phyloP scores from a whole-genome alignment of 306 rosid genomes.

The Rosa chinensis region DNA sequence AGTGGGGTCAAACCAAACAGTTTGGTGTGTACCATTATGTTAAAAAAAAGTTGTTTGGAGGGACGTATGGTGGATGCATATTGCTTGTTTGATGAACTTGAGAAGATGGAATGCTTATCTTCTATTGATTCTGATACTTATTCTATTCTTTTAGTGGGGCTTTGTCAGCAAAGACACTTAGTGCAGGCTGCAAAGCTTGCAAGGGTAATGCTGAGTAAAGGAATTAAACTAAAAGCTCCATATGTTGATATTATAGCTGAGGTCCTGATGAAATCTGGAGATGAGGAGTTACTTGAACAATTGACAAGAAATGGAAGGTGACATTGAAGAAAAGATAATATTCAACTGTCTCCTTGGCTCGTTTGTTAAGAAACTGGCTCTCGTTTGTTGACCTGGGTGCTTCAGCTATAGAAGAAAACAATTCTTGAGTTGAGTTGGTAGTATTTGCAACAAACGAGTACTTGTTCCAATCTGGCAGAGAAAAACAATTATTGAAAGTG shows the following conservation, averaged over 20 bases:
- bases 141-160: constrained; percentile 60
- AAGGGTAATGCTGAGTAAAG: constrained; percentile 61
- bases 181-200: constrained; percentile 61
- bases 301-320: constrained; percentile 28
- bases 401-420: background rate
- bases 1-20: constrained; percentile 53
- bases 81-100: constrained; percentile 60
- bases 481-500: background rate
- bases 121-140: constrained; percentile 65
- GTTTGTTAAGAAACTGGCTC: background rate
- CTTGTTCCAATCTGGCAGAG: background rate
- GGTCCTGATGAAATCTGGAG: constrained; percentile 49
- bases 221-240: constrained; percentile 45
- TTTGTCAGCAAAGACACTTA: constrained; percentile 46
- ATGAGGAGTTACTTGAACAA: constrained; percentile 45
- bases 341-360: background rate
- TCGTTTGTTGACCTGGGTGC: background rate
- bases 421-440: background rate
- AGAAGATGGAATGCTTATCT: constrained; percentile 42
- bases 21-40: constrained; percentile 59
- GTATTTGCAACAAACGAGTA: background rate
- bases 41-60: constrained; percentile 55
- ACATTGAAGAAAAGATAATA: background rate
- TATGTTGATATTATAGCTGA: constrained; percentile 36
- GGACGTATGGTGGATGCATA: constrained; percentile 57